Conservation (phyloP, 2,329 filamentous ascomycete species). For the Chrysosporium queenslandicum region DNA sequence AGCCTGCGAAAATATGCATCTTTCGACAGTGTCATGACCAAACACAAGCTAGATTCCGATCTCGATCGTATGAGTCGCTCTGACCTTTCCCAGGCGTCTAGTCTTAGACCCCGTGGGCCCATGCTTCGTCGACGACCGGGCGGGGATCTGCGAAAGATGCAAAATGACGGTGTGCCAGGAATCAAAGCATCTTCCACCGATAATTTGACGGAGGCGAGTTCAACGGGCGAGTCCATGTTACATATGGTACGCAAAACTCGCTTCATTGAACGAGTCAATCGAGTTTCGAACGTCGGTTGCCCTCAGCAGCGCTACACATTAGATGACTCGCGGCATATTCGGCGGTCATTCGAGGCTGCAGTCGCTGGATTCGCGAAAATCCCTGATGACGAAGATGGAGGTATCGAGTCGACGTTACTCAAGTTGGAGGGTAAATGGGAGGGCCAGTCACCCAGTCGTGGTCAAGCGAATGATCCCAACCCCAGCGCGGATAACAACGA, state of each 20-base stretch:
- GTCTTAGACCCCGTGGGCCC: slow-evolving; percentile 16
- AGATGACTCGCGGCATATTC: slow-evolving; percentile 28
- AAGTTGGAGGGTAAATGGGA: slow-evolving; percentile 85
- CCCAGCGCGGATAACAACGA: background rate
- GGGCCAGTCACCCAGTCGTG: slow-evolving; percentile 35
- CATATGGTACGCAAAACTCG: slow-evolving; percentile 19
- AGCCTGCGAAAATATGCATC: slow-evolving; percentile 38
- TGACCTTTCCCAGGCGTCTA: slow-evolving; percentile 17
- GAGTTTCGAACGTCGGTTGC: background rate
- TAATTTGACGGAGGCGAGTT: slow-evolving; percentile 32
- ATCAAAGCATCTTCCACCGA: slow-evolving; percentile 43
- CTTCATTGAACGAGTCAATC: background rate
- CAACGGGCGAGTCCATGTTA: slow-evolving; percentile 25
- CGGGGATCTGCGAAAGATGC: slow-evolving; percentile 60
- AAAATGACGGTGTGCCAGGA: slow-evolving; percentile 33
- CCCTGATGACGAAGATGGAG: slow-evolving; percentile 79
- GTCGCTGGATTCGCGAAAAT: slow-evolving; percentile 79
- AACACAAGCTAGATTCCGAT: slow-evolving; percentile 22
- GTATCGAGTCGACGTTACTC: slow-evolving; percentile 80
- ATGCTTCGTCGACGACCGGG: slow-evolving; percentile 63
- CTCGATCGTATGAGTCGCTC: slow-evolving; percentile 19
- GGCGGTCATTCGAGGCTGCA: slow-evolving; percentile 74
- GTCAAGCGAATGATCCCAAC: background rate
- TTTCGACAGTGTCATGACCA: slow-evolving; percentile 35
- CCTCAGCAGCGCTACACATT: background rate